Evolutionary conservation across 2,329 filamentous ascomycete species (phyloP).

Genomic region (Botrytis pseudocinerea): DNA sequence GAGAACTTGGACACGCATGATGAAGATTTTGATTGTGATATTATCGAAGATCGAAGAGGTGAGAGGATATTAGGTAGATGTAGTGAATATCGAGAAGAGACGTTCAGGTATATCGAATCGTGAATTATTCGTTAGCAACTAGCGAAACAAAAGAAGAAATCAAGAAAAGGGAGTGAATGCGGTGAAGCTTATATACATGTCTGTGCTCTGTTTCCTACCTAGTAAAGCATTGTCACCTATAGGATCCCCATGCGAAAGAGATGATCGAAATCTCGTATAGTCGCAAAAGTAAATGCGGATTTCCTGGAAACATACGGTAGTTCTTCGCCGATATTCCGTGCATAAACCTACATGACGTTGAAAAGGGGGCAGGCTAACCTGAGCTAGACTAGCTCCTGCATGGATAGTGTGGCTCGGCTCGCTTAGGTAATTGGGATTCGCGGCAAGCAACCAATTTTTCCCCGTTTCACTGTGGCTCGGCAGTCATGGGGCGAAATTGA

Average conservation of each 20-base stretch:
- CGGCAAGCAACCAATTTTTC: neutral
- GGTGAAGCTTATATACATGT: neutral
- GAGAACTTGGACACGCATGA: constrained; percentile 23
- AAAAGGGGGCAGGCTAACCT: neutral
- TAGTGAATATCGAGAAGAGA: neutral
- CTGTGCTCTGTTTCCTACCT: neutral
- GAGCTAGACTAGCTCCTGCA: neutral
- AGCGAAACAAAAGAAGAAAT: neutral
- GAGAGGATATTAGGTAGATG: neutral
- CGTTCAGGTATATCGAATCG: neutral
- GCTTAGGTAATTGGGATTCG: neutral
- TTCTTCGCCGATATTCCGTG: neutral
- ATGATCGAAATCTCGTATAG: constrained; percentile 9
- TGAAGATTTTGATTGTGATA: neutral
- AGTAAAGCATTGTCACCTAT: neutral
- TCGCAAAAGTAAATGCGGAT: neutral
- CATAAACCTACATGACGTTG: neutral
- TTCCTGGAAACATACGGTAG: neutral
- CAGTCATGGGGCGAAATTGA: neutral
- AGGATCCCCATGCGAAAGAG: neutral
- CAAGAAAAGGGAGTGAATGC: neutral
- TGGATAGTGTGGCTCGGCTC: constrained; percentile 4
- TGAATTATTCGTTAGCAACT: neutral
- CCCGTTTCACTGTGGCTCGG: neutral
- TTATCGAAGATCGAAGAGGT: neutral